phyloP scores from a whole-genome alignment of 2,329 filamentous ascomycete genomes.

The Fusarium torreyae region DNA sequence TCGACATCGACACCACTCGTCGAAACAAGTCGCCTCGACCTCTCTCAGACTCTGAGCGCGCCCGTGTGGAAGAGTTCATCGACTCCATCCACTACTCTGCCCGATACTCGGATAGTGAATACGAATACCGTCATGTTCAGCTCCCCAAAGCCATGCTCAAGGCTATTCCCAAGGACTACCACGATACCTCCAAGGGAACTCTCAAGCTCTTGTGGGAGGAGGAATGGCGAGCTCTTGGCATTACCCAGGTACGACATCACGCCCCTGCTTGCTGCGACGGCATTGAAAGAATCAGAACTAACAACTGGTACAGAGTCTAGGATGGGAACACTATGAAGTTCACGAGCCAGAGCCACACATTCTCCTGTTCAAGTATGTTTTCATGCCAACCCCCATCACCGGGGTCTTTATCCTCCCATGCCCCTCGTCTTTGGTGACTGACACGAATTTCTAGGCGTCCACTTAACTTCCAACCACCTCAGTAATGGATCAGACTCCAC shows the following conservation, averaged over 20 bases:
- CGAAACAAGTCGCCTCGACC: slow-evolving; percentile 89
- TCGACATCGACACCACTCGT: slow-evolving; percentile 82
- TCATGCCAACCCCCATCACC: neutral
- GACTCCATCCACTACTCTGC: slow-evolving; percentile 96
- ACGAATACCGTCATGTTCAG: slow-evolving; percentile 97
- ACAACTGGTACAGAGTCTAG: slow-evolving; percentile 79
- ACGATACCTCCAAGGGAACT: slow-evolving; percentile 89
- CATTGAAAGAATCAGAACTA: slow-evolving; percentile 24
- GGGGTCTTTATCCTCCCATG: neutral
- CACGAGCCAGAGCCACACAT: slow-evolving; percentile 99
- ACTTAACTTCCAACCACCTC: slow-evolving; percentile 85
- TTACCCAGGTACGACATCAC: slow-evolving; percentile 82
- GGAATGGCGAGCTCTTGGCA: slow-evolving; percentile 96
- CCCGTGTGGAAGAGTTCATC: slow-evolving; percentile 89
- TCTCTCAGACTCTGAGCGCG: slow-evolving; percentile 84
- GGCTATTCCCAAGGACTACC: slow-evolving; percentile 94
- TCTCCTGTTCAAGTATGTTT: slow-evolving; percentile 93
- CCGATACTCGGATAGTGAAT: slow-evolving; percentile 94
- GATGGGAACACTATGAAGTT: slow-evolving; percentile 99
- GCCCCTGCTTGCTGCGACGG: neutral
- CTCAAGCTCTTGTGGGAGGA: slow-evolving; percentile 98
- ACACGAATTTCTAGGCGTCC: slow-evolving; percentile 72
- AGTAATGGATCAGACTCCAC: slow-evolving; percentile 54
- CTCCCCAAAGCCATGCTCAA: slow-evolving; percentile 99
- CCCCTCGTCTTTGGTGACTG: neutral